A percentile compares a stretch with the other conserved stretches of the same genome.
phyloP scores from a whole-genome alignment of 768 basidiomycete species.

The Mycena kentingensis region DNA sequence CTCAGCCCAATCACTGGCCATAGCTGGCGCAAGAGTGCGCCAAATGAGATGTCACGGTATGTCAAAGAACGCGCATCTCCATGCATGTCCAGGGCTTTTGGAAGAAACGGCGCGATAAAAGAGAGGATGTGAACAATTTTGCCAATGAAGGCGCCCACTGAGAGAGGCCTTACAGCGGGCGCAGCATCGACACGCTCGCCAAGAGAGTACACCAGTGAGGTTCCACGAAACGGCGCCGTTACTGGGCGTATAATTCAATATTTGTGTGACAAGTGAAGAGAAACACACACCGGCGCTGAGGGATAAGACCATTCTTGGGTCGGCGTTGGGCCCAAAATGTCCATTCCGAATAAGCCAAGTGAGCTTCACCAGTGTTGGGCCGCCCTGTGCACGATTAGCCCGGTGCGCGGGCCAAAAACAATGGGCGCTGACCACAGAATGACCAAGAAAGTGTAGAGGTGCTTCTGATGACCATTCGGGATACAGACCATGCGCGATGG shows the following conservation, averaged over 20 bases:
- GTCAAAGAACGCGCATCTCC: slow-evolving; percentile 45
- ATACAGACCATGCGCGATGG: slow-evolving; percentile 41
- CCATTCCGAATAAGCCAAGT: slow-evolving; percentile 42
- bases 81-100: slow-evolving; percentile 41
- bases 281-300: slow-evolving; percentile 40
- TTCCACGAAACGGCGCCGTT: slow-evolving; percentile 50
- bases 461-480: slow-evolving; percentile 44
- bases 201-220: slow-evolving; percentile 47
- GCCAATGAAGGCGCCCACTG: slow-evolving; percentile 39
- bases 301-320: slow-evolving; percentile 50
- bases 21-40: slow-evolving; percentile 37
- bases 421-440: too few relatives aligned
- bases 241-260: slow-evolving; percentile 32
- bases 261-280: not conserved
- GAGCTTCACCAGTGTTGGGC: slow-evolving; percentile 48
- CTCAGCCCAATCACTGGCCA: slow-evolving; percentile 53
- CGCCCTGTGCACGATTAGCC: too few relatives aligned
- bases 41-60: slow-evolving; percentile 38
- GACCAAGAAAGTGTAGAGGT: slow-evolving; percentile 52
- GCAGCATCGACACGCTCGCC: slow-evolving; percentile 44
- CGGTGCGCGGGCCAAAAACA: too few relatives aligned
- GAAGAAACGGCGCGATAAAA: slow-evolving; percentile 46
- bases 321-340: slow-evolving; percentile 41
- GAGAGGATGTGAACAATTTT: slow-evolving; percentile 44
- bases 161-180: slow-evolving; percentile 43